These are phyloP conservation scores for Sherardia arvensis DNA, from an alignment of 257 asterid species.

Conservation along the genomic window DNA sequence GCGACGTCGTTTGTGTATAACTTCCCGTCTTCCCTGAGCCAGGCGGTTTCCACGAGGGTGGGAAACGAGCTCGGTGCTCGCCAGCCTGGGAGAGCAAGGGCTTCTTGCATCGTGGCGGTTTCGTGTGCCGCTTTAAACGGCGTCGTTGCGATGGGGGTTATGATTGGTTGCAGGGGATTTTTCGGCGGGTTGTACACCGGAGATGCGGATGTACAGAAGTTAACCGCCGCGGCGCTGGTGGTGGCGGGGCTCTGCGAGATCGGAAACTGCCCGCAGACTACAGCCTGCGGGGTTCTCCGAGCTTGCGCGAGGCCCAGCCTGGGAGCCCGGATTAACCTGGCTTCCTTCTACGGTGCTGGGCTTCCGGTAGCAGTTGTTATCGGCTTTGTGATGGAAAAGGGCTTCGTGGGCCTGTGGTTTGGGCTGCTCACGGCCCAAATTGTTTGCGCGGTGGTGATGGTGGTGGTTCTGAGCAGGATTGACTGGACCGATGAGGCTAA, in stretches of 20 bases:
- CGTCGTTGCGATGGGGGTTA: slow-evolving; percentile 24
- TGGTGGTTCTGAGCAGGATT: slow-evolving; percentile 29
- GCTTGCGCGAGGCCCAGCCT: slow-evolving; percentile 55
- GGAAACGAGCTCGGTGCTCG: slow-evolving; percentile 62
- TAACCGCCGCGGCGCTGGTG: slow-evolving; percentile 44
- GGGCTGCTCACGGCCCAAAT: slow-evolving; percentile 55
- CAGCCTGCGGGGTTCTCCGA: slow-evolving; percentile 61
- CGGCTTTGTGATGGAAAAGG: slow-evolving; percentile 43
- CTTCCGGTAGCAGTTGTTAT: slow-evolving; percentile 40
- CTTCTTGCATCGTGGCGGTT: slow-evolving; percentile 25
- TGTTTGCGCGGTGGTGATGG: slow-evolving; percentile 33
- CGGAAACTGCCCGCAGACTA: slow-evolving; percentile 66
- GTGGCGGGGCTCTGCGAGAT: slow-evolving; percentile 66
- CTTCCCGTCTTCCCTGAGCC: slow-evolving; percentile 45
- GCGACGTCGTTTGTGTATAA: slow-evolving; percentile 51
- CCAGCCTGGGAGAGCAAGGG: slow-evolving; percentile 34
- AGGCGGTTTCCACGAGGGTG: slow-evolving; percentile 48
- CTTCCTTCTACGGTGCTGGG: slow-evolving; percentile 57
- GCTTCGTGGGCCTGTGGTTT: slow-evolving; percentile 41
- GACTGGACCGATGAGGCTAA: slow-evolving; percentile 39
- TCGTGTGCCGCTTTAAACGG: slow-evolving; percentile 33
- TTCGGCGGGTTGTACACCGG: slow-evolving; percentile 46
- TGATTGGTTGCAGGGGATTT: slow-evolving; percentile 15
- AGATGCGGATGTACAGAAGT: slow-evolving; percentile 24
- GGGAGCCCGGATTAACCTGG: slow-evolving; percentile 42